Conservation (phyloP, 1,139 yeast genomes). For the Pichia sp. region DNA sequence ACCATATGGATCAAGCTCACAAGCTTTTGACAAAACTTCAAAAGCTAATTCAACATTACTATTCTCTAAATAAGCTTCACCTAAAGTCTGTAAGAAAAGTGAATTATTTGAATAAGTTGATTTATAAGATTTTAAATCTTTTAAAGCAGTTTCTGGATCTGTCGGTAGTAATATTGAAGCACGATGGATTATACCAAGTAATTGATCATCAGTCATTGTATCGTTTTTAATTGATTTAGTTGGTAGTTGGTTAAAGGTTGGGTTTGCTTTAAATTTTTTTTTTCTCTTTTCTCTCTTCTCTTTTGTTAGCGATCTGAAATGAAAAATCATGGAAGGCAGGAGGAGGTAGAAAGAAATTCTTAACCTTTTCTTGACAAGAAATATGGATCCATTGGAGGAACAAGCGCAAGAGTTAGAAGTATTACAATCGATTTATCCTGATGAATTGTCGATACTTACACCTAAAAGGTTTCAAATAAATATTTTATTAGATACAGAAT, state of each 20-base stretch:
- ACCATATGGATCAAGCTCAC: constrained; percentile 65
- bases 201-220: constrained; percentile 12
- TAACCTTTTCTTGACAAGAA: no score
- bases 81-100: constrained; percentile 43
- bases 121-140: constrained; percentile 31
- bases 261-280: no score
- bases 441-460: constrained; percentile 51
- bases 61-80: constrained; percentile 71
- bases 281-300: no score
- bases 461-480: constrained; percentile 42
- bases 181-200: constrained; percentile 19
- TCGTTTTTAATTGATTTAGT: no score
- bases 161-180: constrained; percentile 32
- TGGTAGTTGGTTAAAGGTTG: no score
- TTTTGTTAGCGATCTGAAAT: no score
- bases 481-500: constrained; percentile 50
- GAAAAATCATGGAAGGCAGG: no score
- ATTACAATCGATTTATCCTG: constrained; percentile 86
- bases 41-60: constrained; percentile 77
- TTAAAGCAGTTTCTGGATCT: constrained; percentile 36
- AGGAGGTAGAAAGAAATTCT: no score
- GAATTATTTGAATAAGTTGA: constrained; percentile 29
- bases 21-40: constrained; percentile 52
- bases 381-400: constrained; percentile 68
- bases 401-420: constrained; percentile 77